Base-by-base conservation (phyloP, 139 green algal genomes). In the Coelastrella sp. region DNA sequence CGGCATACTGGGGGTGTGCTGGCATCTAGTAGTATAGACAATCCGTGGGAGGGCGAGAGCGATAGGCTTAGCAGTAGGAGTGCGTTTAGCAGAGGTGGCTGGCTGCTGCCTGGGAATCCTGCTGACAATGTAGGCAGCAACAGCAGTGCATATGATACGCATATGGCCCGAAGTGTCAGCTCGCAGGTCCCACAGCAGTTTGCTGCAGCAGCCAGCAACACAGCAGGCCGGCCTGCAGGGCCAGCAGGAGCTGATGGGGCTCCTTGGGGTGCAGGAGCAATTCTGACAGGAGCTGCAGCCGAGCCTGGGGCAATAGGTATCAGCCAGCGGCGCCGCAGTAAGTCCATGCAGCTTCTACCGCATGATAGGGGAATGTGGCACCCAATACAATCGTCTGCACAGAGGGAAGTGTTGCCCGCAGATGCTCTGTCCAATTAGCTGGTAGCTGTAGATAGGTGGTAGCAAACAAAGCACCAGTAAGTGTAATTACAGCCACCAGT, bases 1-100 rank as follows among this genome's bases (percentile, higher is more conserved):
- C 65, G 23, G n/a, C 80, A 73, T 23, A 32, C 54, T 8, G 81
- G 71, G 0, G 89, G 89, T 11, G 82, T 92, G 60, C 79, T 87
- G 19, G 80, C 54, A 47, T 59, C 68, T 3, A 89, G 85, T 80
- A 81, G 13, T 11, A 58, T 75, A 32, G 80, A 61, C 4, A 81
- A 89, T 68, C 83, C 47, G 7, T 88, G 83, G 57, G 71, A 23
- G 5, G 19, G 22, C 3, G 16, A 11, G 8, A 2, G 56, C 13
- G 32, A 20, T 64, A 54, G 19, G 19, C 7, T 20, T 66, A 83
- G 73, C 85, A 80, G 10, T 14, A 79, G 54, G 32, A 80, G 68
- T 19, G 57, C 54, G 7, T 59, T 80, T 19, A 56, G 59, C 80
- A 86, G 59, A 57, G 60, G 79, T 57, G 60, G 16, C 20, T 76